These are phyloP conservation scores for Narthecium ossifragum DNA, from an alignment of 106 monocot genomes.

Conservation along the genomic window DNA sequence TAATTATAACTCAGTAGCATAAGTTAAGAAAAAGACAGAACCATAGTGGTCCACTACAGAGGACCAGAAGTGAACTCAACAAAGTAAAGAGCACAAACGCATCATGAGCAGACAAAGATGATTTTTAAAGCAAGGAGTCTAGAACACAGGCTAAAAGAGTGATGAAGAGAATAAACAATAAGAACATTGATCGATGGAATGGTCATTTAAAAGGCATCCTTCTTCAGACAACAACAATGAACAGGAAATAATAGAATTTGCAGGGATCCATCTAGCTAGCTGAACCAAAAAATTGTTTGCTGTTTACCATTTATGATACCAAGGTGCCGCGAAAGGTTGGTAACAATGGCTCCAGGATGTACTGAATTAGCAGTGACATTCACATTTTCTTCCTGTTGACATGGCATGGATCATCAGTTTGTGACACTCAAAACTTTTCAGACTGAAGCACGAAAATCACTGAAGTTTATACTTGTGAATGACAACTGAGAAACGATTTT, in stretches of 20 bases:
- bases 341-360: constrained; percentile 3
- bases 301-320: not conserved
- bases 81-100: too few species aligned
- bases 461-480: not conserved
- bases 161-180: too few species aligned
- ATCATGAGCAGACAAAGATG: too few species aligned
- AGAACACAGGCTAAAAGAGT: too few species aligned
- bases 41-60: too few species aligned
- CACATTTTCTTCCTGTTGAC: constrained; percentile 5
- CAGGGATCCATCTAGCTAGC: not conserved
- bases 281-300: not conserved
- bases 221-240: not conserved
- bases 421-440: not conserved
- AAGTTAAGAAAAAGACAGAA: too few species aligned
- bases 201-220: too few species aligned
- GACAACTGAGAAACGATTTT: too few species aligned
- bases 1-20: too few species aligned
- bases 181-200: too few species aligned
- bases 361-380: constrained; percentile 5
- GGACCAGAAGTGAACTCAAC: too few species aligned
- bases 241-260: not conserved
- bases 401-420: not conserved
- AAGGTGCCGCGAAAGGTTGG: not conserved
- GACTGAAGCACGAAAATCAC: not conserved
- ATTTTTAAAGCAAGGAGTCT: too few species aligned